Conservation (phyloP, 2,329 filamentous ascomycete species). For the Xylariaceae sp. region DNA sequence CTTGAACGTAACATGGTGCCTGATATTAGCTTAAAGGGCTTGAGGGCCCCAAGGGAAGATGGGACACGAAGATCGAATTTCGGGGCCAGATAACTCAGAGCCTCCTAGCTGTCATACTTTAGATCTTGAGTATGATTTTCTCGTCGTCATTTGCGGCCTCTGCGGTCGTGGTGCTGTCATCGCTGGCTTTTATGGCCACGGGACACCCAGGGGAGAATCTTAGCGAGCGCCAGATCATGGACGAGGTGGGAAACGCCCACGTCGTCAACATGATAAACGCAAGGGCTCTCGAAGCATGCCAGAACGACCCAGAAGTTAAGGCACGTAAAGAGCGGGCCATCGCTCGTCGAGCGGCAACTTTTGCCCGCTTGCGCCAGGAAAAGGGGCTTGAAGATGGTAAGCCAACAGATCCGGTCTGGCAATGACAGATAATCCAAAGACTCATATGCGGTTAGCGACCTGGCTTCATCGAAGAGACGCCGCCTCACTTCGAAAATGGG, state of each 20-base stretch:
- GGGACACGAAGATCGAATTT: background rate
- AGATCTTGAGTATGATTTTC: slow-evolving; percentile 32
- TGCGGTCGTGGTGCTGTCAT: slow-evolving; percentile 32
- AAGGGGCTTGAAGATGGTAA: slow-evolving; percentile 37
- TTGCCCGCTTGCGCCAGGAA: slow-evolving; percentile 47
- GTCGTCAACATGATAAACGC: slow-evolving; percentile 40
- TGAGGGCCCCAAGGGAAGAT: background rate
- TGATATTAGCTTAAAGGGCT: slow-evolving; percentile 18
- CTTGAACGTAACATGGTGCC: background rate
- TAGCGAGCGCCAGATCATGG: slow-evolving; percentile 36
- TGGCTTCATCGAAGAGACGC: slow-evolving; percentile 46
- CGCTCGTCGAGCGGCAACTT: slow-evolving; percentile 47
- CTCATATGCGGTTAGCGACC: slow-evolving; percentile 24
- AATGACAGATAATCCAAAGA: background rate
- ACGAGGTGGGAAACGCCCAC: slow-evolving; percentile 39
- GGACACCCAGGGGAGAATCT: slow-evolving; percentile 42
- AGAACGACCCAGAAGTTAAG: slow-evolving; percentile 46
- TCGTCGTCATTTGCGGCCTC: slow-evolving; percentile 28
- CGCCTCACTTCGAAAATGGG: slow-evolving; percentile 47
- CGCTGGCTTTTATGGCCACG: slow-evolving; percentile 30
- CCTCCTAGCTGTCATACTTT: background rate
- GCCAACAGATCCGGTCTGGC: background rate
- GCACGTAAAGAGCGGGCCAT: slow-evolving; percentile 48
- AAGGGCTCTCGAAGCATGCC: slow-evolving; percentile 48
- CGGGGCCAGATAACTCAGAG: background rate